Evolutionary conservation across 768 basidiomycete genomes (phyloP).

Genomic region (Lactarius pseudohatsudake): DNA sequence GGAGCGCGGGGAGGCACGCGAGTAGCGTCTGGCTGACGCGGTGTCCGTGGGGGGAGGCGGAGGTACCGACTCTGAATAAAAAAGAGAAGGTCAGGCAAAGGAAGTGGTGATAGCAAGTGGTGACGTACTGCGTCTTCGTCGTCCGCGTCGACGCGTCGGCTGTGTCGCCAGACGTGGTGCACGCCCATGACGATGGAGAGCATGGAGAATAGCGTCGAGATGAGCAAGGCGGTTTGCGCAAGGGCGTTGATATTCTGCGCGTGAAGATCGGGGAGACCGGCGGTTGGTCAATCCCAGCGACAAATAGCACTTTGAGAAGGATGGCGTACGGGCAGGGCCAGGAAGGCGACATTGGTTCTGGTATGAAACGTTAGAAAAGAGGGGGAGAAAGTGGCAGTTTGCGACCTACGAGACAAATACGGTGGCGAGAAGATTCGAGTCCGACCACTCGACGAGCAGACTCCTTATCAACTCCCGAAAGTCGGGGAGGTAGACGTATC

Average conservation of each 20-base stretch:
- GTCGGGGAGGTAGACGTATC: constrained; percentile 16
- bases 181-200: constrained; percentile 29
- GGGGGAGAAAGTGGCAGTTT: not conserved
- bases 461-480: constrained; percentile 9
- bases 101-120: not conserved
- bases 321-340: constrained; percentile 6
- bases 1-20: constrained; percentile 18
- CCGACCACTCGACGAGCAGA: constrained; percentile 20
- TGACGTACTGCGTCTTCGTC: constrained; percentile 19
- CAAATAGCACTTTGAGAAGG: not conserved
- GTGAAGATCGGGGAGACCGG: too few species aligned
- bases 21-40: constrained; percentile 1
- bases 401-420: constrained; percentile 18
- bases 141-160: constrained; percentile 26
- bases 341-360: constrained; percentile 18
- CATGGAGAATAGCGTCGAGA: constrained; percentile 29
- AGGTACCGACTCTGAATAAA: constrained; percentile 10
- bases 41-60: not conserved
- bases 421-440: constrained; percentile 20
- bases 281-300: not conserved
- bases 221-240: constrained; percentile 21
- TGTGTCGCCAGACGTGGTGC: constrained; percentile 32
- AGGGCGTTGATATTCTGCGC: constrained; percentile 4
- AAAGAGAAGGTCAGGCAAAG: not conserved
- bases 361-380: too few species aligned